Conservation (phyloP, 148 eudicot genomes). For the Selenicereus undatus region DNA sequence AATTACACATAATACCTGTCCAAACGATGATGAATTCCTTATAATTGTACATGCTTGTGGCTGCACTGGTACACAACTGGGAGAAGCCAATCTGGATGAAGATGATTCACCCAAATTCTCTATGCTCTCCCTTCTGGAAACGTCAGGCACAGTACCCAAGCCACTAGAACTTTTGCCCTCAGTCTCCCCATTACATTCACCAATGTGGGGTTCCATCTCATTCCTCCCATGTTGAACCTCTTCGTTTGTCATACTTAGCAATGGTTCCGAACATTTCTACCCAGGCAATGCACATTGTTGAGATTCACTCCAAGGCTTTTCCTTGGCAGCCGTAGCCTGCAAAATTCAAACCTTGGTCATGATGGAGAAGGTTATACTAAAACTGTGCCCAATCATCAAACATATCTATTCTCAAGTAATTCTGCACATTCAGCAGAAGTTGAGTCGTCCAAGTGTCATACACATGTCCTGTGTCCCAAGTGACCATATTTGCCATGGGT, state of each 20-base stretch:
- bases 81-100: neutral
- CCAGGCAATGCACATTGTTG: neutral
- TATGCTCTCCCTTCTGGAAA: neutral
- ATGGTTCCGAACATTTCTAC: neutral
- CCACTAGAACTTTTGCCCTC: neutral
- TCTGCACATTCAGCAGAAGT: neutral
- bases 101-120: constrained; percentile 5
- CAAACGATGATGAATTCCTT: constrained; percentile 1
- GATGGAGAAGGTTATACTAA: neutral
- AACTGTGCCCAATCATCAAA: no score
- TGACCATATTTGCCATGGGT: neutral
- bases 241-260: neutral
- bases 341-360: constrained; percentile 3
- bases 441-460: neutral
- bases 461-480: neutral
- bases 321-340: neutral
- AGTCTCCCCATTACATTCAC: constrained; percentile 1
- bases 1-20: constrained; percentile 18
- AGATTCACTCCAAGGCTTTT: neutral
- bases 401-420: neutral
- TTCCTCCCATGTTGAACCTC: neutral
- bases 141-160: constrained; percentile 12
- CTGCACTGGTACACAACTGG: constrained; percentile 3
- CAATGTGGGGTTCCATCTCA: neutral
- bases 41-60: constrained; percentile 5